Percentiles rank a stretch among this genome's conserved stretches.
Conservation (phyloP, 169 alveolate species). For the Condylostoma magnum region DNA sequence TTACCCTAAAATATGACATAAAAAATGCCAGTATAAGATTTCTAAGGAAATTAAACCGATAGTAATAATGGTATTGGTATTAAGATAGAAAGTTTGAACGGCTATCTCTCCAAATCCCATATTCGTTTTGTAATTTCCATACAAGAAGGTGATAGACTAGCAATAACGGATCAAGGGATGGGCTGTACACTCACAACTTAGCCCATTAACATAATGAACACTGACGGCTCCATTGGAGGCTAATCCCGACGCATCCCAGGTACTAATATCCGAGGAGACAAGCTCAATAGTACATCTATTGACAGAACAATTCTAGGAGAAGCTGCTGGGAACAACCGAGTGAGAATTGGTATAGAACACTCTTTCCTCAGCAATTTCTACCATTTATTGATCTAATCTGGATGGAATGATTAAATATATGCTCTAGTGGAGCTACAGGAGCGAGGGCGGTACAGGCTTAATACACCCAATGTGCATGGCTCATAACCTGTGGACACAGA, state of each 20-base stretch:
- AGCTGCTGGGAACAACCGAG: neutral
- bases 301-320: neutral
- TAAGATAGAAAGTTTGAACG: neutral
- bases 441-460: too few relatives aligned
- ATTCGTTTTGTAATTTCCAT: neutral
- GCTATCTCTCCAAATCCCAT: neutral
- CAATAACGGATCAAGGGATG: neutral
- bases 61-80: slow-evolving; percentile 13
- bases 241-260: too few relatives aligned
- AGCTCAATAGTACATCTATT: neutral
- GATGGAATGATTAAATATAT: too few relatives aligned
- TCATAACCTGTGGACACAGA: neutral
- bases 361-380: neutral
- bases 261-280: neutral
- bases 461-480: too few relatives aligned
- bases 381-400: too few relatives aligned
- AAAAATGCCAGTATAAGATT: neutral
- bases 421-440: too few relatives aligned
- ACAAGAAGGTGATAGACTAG: neutral
- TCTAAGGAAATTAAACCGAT: neutral
- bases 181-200: slow-evolving; percentile 8
- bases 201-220: neutral
- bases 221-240: too few relatives aligned
- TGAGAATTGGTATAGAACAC: neutral
- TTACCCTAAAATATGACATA: neutral